Evolutionary conservation across 148 eudicot genomes (phyloP).

Genomic region (Rhododendron kiyosumense): DNA sequence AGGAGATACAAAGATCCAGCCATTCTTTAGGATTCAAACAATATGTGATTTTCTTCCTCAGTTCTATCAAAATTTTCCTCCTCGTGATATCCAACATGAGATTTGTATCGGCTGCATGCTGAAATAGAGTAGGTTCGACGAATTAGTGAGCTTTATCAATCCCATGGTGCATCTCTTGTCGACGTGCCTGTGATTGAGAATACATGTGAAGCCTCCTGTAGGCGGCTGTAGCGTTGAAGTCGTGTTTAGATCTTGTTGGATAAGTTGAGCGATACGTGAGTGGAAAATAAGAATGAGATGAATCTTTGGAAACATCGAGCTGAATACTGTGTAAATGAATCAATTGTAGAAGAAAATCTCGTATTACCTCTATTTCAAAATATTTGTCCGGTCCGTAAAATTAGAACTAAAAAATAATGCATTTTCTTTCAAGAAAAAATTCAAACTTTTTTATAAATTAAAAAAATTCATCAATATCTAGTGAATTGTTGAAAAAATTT

Average conservation of each 20-base stretch:
- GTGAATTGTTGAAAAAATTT: too few relatives aligned
- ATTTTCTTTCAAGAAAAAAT: too few relatives aligned
- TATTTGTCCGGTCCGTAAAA: too few relatives aligned
- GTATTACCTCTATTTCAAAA: neutral
- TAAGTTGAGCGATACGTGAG: neutral
- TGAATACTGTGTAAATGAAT: neutral
- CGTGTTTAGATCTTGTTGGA: neutral
- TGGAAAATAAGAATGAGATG: neutral
- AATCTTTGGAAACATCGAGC: neutral
- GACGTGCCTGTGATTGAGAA: neutral
- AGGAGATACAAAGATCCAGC: slow-evolving; percentile 94
- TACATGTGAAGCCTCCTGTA: neutral
- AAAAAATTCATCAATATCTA: too few relatives aligned
- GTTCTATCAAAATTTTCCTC: neutral
- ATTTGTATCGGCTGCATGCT: neutral
- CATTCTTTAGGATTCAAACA: slow-evolving; percentile 23
- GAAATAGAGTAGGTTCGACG: neutral
- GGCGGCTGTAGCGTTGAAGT: neutral
- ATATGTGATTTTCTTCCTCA: neutral
- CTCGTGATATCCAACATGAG: neutral
- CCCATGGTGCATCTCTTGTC: neutral
- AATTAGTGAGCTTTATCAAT: neutral
- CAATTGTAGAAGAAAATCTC: neutral
- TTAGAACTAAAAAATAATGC: too few relatives aligned
- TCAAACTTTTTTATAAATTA: too few relatives aligned